These are phyloP conservation scores for Pisolithus sp. DNA, from an alignment of 768 basidiomycete genomes.

Conservation along the genomic window DNA sequence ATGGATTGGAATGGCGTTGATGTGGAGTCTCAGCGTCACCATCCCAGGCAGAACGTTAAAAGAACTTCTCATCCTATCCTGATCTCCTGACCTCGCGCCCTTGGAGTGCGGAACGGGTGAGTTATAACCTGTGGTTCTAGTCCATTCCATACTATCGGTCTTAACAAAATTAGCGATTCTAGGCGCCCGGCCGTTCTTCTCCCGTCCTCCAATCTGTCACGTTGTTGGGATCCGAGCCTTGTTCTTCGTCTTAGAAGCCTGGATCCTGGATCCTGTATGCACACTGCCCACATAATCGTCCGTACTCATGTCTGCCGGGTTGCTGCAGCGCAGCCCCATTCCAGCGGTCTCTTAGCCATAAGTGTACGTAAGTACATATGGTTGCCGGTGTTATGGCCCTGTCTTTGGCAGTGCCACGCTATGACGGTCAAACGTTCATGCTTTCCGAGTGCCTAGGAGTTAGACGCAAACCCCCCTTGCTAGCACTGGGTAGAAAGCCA, in stretches of 20 bases:
- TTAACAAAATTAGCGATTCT: too few relatives aligned
- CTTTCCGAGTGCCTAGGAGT: background rate
- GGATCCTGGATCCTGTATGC: too few relatives aligned
- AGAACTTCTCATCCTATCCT: too few relatives aligned
- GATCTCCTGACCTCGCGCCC: too few relatives aligned
- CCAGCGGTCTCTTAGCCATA: background rate
- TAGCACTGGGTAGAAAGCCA: background rate
- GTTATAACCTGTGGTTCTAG: too few relatives aligned
- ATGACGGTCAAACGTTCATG: background rate
- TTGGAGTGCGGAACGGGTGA: too few relatives aligned
- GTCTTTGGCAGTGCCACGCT: background rate
- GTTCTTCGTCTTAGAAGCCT: too few relatives aligned
- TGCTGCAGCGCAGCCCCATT: background rate
- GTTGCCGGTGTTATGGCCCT: background rate
- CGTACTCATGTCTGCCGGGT: background rate
- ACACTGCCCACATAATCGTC: background rate
- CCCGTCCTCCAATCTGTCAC: too few relatives aligned
- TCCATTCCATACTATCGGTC: too few relatives aligned
- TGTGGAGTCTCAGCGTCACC: background rate
- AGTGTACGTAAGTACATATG: background rate
- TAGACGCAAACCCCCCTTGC: background rate
- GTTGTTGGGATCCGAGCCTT: too few relatives aligned
- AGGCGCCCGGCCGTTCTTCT: too few relatives aligned
- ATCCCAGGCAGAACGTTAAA: too few relatives aligned
- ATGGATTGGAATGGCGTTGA: background rate